A percentile compares a stretch with the other conserved stretches of the same genome.
These are phyloP conservation scores for Chlorella sp. DNA, from an alignment of 139 green algal genomes.

Conservation along the genomic window DNA sequence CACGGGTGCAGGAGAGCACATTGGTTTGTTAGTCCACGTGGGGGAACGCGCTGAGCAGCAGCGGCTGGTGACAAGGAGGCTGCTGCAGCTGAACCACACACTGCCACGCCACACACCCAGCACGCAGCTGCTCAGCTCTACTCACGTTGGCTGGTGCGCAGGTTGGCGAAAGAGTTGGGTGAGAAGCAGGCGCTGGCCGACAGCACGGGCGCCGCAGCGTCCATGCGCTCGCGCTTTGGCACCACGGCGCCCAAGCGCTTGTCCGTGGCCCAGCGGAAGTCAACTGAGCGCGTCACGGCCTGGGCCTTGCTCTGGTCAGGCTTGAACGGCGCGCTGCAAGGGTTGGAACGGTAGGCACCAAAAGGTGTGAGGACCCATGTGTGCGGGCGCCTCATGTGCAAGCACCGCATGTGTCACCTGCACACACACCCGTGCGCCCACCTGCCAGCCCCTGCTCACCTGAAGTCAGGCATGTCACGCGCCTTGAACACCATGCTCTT, in stretches of 20 bases:
- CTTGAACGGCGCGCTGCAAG: neutral
- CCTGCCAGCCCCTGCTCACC: neutral
- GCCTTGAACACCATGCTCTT: constrained; percentile 32
- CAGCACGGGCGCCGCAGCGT: neutral
- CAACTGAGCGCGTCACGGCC: neutral
- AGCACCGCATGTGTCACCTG: too few relatives aligned
- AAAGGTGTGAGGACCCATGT: too few relatives aligned
- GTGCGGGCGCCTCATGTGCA: too few relatives aligned
- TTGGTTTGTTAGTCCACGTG: too few relatives aligned
- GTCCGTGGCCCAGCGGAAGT: neutral
- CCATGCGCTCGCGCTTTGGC: neutral
- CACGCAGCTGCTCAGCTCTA: too few relatives aligned
- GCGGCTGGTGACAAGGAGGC: too few relatives aligned
- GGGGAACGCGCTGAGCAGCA: too few relatives aligned
- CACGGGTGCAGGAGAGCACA: too few relatives aligned
- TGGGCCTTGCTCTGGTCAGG: neutral
- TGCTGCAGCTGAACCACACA: too few relatives aligned
- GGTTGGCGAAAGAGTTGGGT: neutral
- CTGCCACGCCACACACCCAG: too few relatives aligned
- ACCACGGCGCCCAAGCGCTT: neutral
- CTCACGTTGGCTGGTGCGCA: neutral
- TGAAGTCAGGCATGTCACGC: constrained; percentile 21
- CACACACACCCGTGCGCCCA: too few relatives aligned
- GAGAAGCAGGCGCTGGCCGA: neutral
- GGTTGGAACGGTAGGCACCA: too few relatives aligned